phyloP scores from a whole-genome alignment of 768 basidiomycete species.

The Lactarius tabidus region DNA sequence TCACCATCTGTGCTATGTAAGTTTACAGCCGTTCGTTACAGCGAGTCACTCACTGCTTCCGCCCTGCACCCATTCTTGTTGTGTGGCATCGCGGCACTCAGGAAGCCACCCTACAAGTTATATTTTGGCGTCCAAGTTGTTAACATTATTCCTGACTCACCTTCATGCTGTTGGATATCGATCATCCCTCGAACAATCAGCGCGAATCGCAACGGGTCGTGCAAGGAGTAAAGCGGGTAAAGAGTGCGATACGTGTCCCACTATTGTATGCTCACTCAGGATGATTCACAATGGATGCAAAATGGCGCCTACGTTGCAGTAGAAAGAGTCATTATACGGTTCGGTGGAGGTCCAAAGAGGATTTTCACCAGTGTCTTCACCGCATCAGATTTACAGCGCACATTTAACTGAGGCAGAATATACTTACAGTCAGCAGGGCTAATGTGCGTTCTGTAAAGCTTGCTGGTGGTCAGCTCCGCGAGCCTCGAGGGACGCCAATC shows the following conservation, averaged over 20 bases:
- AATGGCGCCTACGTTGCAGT: constrained; percentile 52
- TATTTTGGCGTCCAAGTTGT: not conserved
- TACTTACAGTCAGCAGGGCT: constrained; percentile 59
- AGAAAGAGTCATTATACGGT: constrained; percentile 64
- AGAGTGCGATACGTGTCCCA: constrained; percentile 66
- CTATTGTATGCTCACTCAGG: constrained; percentile 40
- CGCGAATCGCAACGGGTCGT: constrained; percentile 56
- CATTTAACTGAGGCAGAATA: not conserved
- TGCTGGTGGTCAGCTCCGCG: not conserved
- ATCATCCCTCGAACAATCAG: constrained; percentile 61
- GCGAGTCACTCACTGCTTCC: constrained; percentile 45
- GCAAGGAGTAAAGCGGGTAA: constrained; percentile 59
- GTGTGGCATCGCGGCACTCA: constrained; percentile 56
- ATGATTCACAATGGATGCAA: not conserved
- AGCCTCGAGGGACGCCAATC: not conserved
- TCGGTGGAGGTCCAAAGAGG: constrained; percentile 59
- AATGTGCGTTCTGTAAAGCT: constrained; percentile 60
- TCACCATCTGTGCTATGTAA: constrained; percentile 45
- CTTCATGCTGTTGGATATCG: constrained; percentile 64
- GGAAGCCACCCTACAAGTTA: constrained; percentile 54
- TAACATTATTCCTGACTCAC: constrained; percentile 29
- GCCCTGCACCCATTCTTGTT: constrained; percentile 52
- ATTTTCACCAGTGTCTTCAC: constrained; percentile 58
- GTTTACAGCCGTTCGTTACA: not conserved
- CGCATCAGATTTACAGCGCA: not conserved